Evolutionary conservation across 805 yeast species (phyloP), one percentile per base, ranked within the genome.

Genomic region (Candida ascalaphidarum): DNA sequence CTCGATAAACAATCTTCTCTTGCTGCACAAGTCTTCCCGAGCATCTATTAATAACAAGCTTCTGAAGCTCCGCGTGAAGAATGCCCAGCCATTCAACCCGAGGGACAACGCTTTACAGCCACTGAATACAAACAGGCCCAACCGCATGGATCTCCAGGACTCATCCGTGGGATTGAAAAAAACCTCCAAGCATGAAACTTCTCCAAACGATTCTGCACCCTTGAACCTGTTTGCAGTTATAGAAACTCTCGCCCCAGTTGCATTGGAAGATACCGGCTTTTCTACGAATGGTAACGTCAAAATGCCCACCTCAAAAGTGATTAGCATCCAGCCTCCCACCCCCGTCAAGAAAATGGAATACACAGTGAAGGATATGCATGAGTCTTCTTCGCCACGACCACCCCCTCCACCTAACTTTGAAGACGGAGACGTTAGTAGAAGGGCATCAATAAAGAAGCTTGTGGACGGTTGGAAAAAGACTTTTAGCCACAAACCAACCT

Each of bases 291-390:
- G 78, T 11, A 52, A 58, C 28, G 48, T 72, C 26, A 62, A 59
- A 51, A 42, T 78, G 46, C 83, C 76, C 21, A 46, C 67, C 35
- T 44, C 75, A 45, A 41, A 61, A 43, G 52, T 67, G 39, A 25
- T 50, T 40, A 37, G 44, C 19, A 62, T 81, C 10, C 51, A 74
- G 5, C 85, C 88, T 3, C 72, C 77, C 3, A 78, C 86, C 1
- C 88, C 84, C 0, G 74, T 73, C 7, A 77, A 70, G 44, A 76
- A 71, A 36, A 67, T 76, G 66, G 77, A 71, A 20, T 46, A 45
- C 35, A 42, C 37, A 10, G 33, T 51, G 22, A 39, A 34, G 29
- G 38, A 33, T 16, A 39, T 30, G n/a, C 28, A 25, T 24, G 26
- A 22, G 36, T 17, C 14, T 26, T 29, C 38, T 11, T 31, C 37